Percentiles rank a stretch among this genome's conserved stretches.
These are phyloP conservation scores for Suillus plorans DNA, from an alignment of 768 basidiomycete genomes.

Conservation along the genomic window DNA sequence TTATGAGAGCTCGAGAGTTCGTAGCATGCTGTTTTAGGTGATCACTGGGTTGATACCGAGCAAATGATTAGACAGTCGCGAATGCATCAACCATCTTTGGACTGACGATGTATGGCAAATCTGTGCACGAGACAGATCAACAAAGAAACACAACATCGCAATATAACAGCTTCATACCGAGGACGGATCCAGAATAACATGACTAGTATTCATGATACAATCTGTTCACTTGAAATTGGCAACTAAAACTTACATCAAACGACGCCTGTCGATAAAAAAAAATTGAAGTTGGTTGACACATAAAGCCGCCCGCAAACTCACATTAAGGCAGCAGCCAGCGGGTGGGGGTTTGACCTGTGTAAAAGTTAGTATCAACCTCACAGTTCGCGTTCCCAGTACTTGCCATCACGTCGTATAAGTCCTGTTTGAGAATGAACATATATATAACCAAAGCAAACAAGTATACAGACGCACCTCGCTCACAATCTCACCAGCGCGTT, in stretches of 20 bases:
- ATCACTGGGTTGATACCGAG: background rate
- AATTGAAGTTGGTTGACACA: background rate
- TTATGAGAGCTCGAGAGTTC: background rate
- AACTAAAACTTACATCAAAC: conserved; percentile 8
- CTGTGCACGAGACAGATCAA: conserved; percentile 10
- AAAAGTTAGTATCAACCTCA: background rate
- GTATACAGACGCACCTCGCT: background rate
- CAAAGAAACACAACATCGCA: background rate
- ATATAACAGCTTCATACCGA: background rate
- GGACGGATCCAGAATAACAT: conserved; percentile 3
- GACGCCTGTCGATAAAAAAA: conserved; percentile 1
- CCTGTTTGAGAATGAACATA: background rate
- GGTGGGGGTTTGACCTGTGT: conserved; percentile 1
- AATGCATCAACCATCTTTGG: background rate
- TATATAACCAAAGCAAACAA: background rate
- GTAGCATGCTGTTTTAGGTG: background rate
- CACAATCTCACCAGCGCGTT: background rate
- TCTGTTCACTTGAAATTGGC: background rate
- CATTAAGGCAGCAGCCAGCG: background rate
- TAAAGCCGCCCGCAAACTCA: background rate
- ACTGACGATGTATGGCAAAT: conserved; percentile 27
- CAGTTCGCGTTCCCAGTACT: background rate
- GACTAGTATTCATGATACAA: conserved; percentile 5
- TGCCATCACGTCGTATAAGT: background rate
- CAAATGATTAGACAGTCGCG: background rate